Evolutionary conservation across 2,329 filamentous ascomycete species (phyloP).

Genomic region (Diaporthe citrichinensis): DNA sequence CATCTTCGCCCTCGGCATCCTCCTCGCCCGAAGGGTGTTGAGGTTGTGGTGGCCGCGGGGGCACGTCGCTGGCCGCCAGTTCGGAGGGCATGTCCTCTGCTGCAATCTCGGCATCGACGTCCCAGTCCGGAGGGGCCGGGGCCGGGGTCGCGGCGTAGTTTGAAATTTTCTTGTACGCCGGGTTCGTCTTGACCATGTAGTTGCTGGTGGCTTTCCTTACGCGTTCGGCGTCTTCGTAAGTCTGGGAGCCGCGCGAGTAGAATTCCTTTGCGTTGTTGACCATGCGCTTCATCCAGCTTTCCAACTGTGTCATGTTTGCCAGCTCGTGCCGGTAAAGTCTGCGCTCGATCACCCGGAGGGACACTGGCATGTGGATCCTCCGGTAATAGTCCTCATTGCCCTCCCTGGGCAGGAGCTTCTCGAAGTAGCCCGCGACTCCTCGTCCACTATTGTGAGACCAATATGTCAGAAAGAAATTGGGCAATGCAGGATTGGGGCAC

Average conservation of each 20-base stretch:
- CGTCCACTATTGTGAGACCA: slow-evolving; percentile 70
- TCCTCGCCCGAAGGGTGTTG: slow-evolving; percentile 38
- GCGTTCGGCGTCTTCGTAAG: slow-evolving; percentile 88
- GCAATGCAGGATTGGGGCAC: neutral
- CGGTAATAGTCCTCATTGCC: slow-evolving; percentile 83
- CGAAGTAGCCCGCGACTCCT: slow-evolving; percentile 81
- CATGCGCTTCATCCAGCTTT: slow-evolving; percentile 90
- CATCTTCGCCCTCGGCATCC: slow-evolving; percentile 47
- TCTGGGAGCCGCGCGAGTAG: slow-evolving; percentile 79
- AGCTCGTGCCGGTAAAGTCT: slow-evolving; percentile 81
- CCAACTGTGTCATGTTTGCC: slow-evolving; percentile 78
- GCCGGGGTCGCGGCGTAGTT: slow-evolving; percentile 81
- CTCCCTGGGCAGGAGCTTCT: slow-evolving; percentile 76
- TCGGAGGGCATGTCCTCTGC: slow-evolving; percentile 38
- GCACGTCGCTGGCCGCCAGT: slow-evolving; percentile 30
- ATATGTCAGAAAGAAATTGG: slow-evolving; percentile 42
- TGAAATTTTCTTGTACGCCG: slow-evolving; percentile 78
- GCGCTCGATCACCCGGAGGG: slow-evolving; percentile 81
- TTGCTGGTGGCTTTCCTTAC: slow-evolving; percentile 89
- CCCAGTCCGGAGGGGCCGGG: slow-evolving; percentile 73
- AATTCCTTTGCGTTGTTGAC: slow-evolving; percentile 89
- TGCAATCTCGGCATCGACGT: slow-evolving; percentile 37
- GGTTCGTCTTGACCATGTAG: slow-evolving; percentile 89
- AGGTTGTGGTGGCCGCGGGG: slow-evolving; percentile 24
- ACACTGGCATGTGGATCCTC: slow-evolving; percentile 82